phyloP scores from a whole-genome alignment of 176 grass and related monocot genomes.

The Chrysopogon serrulatus region DNA sequence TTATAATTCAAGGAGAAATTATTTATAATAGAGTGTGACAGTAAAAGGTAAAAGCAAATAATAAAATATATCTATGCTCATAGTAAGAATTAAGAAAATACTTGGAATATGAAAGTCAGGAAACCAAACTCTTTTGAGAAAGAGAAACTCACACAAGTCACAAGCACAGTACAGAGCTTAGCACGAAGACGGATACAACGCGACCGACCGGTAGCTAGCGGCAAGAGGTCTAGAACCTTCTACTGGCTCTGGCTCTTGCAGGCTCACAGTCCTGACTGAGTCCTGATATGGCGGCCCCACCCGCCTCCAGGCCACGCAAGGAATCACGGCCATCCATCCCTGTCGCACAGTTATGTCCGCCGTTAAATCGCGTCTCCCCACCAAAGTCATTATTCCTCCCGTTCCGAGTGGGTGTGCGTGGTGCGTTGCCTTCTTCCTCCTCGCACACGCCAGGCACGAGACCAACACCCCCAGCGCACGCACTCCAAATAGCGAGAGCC shows the following conservation, averaged over 20 bases:
- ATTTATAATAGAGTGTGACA: too few species aligned
- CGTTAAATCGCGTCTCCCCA: conserved; percentile 21
- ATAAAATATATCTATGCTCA: too few species aligned
- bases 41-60: too few species aligned
- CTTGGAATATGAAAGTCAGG: too few species aligned
- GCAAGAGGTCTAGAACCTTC: conserved; percentile 29
- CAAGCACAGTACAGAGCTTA: too few species aligned
- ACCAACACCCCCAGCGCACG: neutral
- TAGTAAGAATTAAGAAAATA: too few species aligned
- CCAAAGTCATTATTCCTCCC: neutral
- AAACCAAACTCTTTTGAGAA: too few species aligned
- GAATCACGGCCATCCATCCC: conserved; percentile 34
- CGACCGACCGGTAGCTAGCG: too few species aligned
- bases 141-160: too few species aligned
- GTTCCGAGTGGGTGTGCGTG: neutral
- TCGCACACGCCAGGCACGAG: neutral
- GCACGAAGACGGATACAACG: too few species aligned
- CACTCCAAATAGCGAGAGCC: conserved; percentile 8
- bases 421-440: conserved; percentile 22
- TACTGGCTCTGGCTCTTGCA: neutral
- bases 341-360: conserved; percentile 1
- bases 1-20: too few species aligned
- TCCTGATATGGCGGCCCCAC: neutral
- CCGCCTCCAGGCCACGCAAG: neutral
- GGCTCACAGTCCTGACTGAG: neutral